Percentiles rank a stretch among this genome's conserved stretches.
These are phyloP conservation scores for Bertia moriformis DNA, from an alignment of 2,329 filamentous ascomycete genomes.

Conservation along the genomic window DNA sequence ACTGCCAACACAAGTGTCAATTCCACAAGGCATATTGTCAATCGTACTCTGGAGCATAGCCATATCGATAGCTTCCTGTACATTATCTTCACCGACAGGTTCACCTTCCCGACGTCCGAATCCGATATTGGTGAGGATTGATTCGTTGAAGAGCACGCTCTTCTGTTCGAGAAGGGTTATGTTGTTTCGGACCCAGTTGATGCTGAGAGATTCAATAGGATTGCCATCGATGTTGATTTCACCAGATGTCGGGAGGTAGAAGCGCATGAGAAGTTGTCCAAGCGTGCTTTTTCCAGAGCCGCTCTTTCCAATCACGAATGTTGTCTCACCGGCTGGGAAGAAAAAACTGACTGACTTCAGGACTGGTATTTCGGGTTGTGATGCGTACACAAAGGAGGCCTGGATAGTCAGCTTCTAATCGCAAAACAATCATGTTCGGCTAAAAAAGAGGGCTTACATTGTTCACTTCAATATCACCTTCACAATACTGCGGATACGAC, in stretches of 20 bases:
- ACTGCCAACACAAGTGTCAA: constrained; percentile 57
- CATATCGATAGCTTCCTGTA: constrained; percentile 48
- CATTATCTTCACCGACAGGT: constrained; percentile 31
- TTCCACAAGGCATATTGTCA: constrained; percentile 47
- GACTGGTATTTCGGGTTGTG: constrained; percentile 42
- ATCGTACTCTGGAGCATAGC: constrained; percentile 59
- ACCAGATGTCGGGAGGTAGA: constrained; percentile 57
- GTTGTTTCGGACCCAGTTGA: constrained; percentile 61
- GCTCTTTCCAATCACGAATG: constrained; percentile 71
- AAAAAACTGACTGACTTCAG: constrained; percentile 49
- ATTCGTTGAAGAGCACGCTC: constrained; percentile 69
- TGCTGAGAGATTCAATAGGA: constrained; percentile 44
- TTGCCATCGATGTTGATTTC: constrained; percentile 55
- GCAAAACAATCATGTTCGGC: no score
- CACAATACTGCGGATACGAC: constrained; percentile 26
- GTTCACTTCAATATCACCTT: constrained; percentile 55
- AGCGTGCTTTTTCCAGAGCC: constrained; percentile 89
- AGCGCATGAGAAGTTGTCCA: constrained; percentile 62
- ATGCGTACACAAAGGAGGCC: constrained; percentile 74
- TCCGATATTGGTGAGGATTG: constrained; percentile 62
- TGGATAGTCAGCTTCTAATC: constrained; percentile 22
- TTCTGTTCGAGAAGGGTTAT: constrained; percentile 72
- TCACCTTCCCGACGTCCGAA: constrained; percentile 44
- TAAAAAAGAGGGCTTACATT: constrained; percentile 31
- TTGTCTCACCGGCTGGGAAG: constrained; percentile 59